Conservation (phyloP, 495 filamentous ascomycete species). For the Entonaema liquescens region DNA sequence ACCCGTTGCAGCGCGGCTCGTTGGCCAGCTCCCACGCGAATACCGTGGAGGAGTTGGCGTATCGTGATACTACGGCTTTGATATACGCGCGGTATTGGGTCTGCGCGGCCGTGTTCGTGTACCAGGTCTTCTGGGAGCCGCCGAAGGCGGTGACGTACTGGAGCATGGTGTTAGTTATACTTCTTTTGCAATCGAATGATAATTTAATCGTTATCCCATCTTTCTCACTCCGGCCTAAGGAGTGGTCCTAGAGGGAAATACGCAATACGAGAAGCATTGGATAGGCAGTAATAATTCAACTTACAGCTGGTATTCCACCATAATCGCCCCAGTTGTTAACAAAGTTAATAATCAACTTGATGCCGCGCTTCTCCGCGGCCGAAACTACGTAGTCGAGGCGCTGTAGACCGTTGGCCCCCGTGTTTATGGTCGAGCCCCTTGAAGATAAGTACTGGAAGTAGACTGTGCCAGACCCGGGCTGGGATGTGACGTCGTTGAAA, state of each 20-base stretch:
- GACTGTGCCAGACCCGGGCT: slow-evolving; percentile 58
- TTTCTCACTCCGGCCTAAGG: not conserved
- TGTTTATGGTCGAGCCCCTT: slow-evolving; percentile 69
- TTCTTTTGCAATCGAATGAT: not conserved
- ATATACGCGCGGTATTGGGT: slow-evolving; percentile 62
- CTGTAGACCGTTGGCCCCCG: slow-evolving; percentile 70
- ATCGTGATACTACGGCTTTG: slow-evolving; percentile 57
- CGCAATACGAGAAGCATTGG: not conserved
- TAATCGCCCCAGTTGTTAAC: slow-evolving; percentile 66
- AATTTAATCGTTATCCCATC: not conserved
- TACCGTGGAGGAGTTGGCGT: slow-evolving; percentile 58
- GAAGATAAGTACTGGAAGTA: slow-evolving; percentile 68
- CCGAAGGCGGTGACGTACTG: slow-evolving; percentile 69
- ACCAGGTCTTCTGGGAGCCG: slow-evolving; percentile 41
- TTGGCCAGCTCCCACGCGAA: slow-evolving; percentile 67
- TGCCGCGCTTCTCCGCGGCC: slow-evolving; percentile 63
- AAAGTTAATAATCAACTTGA: slow-evolving; percentile 66
- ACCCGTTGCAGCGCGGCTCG: slow-evolving; percentile 59
- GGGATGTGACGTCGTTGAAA: slow-evolving; percentile 66
- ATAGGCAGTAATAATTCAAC: slow-evolving; percentile 4
- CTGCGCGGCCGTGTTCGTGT: slow-evolving; percentile 40
- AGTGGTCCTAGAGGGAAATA: not conserved
- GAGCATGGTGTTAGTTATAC: slow-evolving; percentile 6
- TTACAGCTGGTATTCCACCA: slow-evolving; percentile 50
- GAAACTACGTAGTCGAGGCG: slow-evolving; percentile 72